phyloP scores from a whole-genome alignment of 2,329 filamentous ascomycete species.

The Daldinia eschscholtzii region DNA sequence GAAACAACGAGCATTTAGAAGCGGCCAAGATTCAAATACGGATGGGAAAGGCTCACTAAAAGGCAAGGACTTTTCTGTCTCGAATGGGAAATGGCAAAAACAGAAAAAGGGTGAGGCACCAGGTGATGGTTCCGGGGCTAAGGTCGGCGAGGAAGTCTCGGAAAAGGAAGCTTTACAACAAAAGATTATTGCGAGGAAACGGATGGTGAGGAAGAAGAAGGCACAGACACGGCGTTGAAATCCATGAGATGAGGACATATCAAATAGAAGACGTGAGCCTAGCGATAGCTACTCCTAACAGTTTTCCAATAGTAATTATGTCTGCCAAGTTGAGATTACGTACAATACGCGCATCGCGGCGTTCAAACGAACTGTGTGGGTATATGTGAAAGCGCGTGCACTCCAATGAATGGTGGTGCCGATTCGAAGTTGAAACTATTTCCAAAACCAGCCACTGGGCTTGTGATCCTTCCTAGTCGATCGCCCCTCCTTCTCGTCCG shows the following conservation, averaged over 20 bases:
- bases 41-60: slow-evolving; percentile 35
- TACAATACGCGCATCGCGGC: not conserved
- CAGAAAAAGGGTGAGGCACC: slow-evolving; percentile 38
- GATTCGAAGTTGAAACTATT: slow-evolving; percentile 10
- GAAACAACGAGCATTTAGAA: slow-evolving; percentile 41
- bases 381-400: not conserved
- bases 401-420: no score
- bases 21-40: slow-evolving; percentile 43
- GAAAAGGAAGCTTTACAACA: slow-evolving; percentile 65
- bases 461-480: slow-evolving; percentile 11
- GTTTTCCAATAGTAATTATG: not conserved
- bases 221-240: slow-evolving; percentile 54
- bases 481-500: slow-evolving; percentile 14
- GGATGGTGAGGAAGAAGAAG: slow-evolving; percentile 81
- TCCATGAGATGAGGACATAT: not conserved
- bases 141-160: slow-evolving; percentile 45
- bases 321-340: slow-evolving; percentile 17
- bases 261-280: no score
- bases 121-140: slow-evolving; percentile 33
- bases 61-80: slow-evolving; percentile 53
- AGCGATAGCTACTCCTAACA: not conserved
- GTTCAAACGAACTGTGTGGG: slow-evolving; percentile 11
- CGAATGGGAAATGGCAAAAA: slow-evolving; percentile 48
- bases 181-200: slow-evolving; percentile 87
- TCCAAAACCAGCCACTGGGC: slow-evolving; percentile 38